Evolutionary conservation across 257 asterid species (phyloP), one percentile per base, ranked within the genome.

Genomic region (Penstemon eatonii): DNA sequence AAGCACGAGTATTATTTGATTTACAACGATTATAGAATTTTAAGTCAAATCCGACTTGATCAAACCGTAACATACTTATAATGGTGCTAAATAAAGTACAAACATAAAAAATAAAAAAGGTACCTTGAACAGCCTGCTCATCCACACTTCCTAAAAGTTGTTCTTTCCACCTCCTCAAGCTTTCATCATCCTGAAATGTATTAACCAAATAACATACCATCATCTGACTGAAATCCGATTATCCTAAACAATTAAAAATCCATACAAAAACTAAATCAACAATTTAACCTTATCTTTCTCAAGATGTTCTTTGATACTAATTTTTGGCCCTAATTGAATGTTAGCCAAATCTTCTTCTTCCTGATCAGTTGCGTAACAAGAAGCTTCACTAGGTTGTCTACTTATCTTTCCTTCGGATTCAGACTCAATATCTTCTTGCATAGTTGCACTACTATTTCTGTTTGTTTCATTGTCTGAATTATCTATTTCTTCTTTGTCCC

Each of bases 81-180:
- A 1, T 25, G 33, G 33, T 25, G 33, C 33, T 25, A 25, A 25
- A 25, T 25, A 25, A 25, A 25, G 33, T 25, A 3, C 54, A 49
- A 13, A 13, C 59, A 25, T 54, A 38, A 33, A 2, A 6, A 13
- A 9, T 4, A 44, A 18, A 1, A 2, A 4, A 60, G 44, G 7
- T 72, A 79, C 87, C 87, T 77, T 75, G 75, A 51, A 79, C 79
- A n/a, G 55, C 71, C 51, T 37, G 58, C 53, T 82, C 83, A 71
- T 83, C 87, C 54, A 83, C 83, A 47, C 83, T 47, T 61, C 85
- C 85, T 6, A 82, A 45, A 50, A 82, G 82, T 18, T 79, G 87
- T 61, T 82, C 87, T 69, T 82, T 82, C 86, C 85, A 81, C 74
- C 80, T 81, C 71, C 85, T 81, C 74, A 81, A 77, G 74, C 87